Percentiles rank a stretch among this genome's conserved stretches.
Conservation (phyloP, 2,329 filamentous ascomycete species). For the Chlorencoelia australis region DNA sequence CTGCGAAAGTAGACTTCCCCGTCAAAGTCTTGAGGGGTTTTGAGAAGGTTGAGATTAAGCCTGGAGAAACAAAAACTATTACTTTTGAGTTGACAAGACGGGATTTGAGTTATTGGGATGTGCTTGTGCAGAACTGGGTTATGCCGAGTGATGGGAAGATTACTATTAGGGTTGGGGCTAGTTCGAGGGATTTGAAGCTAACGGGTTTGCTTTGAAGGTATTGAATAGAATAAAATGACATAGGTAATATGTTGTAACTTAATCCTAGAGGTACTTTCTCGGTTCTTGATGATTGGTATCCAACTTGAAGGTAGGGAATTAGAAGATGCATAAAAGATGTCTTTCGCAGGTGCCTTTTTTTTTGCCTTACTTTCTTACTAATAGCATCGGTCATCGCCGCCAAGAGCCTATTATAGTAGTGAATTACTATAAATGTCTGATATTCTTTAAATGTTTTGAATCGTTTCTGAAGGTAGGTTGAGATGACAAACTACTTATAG, state of each 20-base stretch:
- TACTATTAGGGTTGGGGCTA: constrained; percentile 31
- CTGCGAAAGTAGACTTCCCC: constrained; percentile 44
- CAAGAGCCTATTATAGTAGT: no score
- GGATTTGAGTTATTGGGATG: constrained; percentile 58
- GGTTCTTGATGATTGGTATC: neutral
- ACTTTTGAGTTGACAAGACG: constrained; percentile 44
- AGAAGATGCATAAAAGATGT: no score
- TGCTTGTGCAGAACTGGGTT: constrained; percentile 52
- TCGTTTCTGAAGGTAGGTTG: no score
- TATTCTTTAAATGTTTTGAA: no score
- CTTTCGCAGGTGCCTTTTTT: no score
- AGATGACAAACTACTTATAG: no score
- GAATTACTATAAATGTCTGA: no score
- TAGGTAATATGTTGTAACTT: neutral
- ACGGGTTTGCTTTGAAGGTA: constrained; percentile 11
- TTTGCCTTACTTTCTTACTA: no score
- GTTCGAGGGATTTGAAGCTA: constrained; percentile 28
- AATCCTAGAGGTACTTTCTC: neutral
- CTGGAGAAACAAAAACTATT: constrained; percentile 37
- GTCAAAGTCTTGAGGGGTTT: constrained; percentile 61
- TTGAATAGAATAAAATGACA: neutral
- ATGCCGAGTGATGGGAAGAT: constrained; percentile 39
- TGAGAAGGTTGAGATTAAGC: constrained; percentile 46
- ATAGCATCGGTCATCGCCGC: no score
- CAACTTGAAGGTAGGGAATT: no score